A percentile compares a stretch with the other conserved stretches of the same genome.
phyloP scores from a whole-genome alignment of 192 early-diverging fungal species.

The Mortierella antarctica region DNA sequence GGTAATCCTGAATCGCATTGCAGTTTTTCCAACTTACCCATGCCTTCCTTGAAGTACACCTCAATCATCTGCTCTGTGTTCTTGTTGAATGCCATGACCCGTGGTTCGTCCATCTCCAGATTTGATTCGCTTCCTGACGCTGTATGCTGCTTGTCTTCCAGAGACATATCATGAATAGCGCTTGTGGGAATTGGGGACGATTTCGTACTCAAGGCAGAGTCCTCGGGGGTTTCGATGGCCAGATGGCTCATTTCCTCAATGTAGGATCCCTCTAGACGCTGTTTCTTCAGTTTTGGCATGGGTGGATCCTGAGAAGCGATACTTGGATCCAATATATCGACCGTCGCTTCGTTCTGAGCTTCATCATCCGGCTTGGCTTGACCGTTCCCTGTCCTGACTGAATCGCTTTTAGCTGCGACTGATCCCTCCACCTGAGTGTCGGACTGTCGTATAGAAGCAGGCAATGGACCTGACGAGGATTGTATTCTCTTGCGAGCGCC shows the following conservation, averaged over 20 bases:
- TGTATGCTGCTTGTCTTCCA: too few relatives aligned
- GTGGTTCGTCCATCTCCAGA: neutral
- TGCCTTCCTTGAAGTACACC: constrained; percentile 33
- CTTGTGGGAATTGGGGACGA: too few relatives aligned
- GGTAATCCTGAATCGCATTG: too few relatives aligned
- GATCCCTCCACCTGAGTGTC: too few relatives aligned
- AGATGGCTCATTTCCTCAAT: constrained; percentile 9
- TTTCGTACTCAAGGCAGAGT: neutral
- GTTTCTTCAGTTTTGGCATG: constrained; percentile 2
- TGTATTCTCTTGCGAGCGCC: constrained; percentile 18
- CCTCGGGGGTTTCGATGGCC: neutral
- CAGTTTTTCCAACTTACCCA: constrained; percentile 16
- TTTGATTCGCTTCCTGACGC: neutral
- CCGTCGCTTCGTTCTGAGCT: neutral
- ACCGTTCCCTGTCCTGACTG: too few relatives aligned
- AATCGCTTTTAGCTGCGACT: too few relatives aligned
- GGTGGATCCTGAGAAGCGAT: neutral
- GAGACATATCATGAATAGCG: too few relatives aligned
- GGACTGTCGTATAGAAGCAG: neutral
- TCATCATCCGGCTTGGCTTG: neutral
- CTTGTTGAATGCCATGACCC: constrained; percentile 31
- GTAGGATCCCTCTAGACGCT: constrained; percentile 3
- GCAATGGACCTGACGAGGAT: neutral
- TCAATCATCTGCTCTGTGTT: constrained; percentile 44
- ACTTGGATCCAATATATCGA: too few relatives aligned